Base-by-base conservation (phyloP, 306 rosid genomes). In the Sesbania bispinosa region DNA sequence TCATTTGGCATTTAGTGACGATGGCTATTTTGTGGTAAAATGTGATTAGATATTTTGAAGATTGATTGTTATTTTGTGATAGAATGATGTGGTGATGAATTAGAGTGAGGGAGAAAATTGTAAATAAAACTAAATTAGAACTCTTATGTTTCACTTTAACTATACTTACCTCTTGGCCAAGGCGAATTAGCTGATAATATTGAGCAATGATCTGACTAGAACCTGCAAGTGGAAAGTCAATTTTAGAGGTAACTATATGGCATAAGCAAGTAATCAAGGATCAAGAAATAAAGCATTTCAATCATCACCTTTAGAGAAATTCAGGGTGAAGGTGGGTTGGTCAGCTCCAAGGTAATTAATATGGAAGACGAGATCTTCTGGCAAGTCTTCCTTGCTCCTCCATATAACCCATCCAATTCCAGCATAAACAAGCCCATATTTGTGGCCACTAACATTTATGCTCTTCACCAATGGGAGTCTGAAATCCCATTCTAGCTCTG, bases 401-500 rank as follows among this genome's bases (percentile, higher is more conserved):
- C 96, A 89, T 0, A 85, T 55, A 19, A 79, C 78, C 92, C 96
- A 89, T 4, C 96, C 92, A 66, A 89, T 82, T 19, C 97, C 97
- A 10, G 93, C 96, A 74, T 91, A 91, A 8, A 91, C 96, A 39
- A 91, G 92, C 0, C 97, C 97, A 46, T 90, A 90, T 33, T 90
- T 90, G 32, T 90, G 97, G 0, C 95, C 97, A 43, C 97, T 90
- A n/a, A 85, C 97, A 41, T 91, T 88, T 57, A 88, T 91, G 60
- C 97, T 91, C 83, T 82, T 91, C 83, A 91, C 97, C 67, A 88
- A 46, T 11, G 89, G 89, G 47, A 91, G 91, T 9, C 90, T 69
- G 81, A 91, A 91, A 61, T 91, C 97, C 97, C 97, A 91, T 62
- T 88, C 96, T 0, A 91, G 80, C 21, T 91, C 91, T 48, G 91